A percentile compares a stretch with the other conserved stretches of the same genome.
Evolutionary conservation across 2,329 filamentous ascomycete species (phyloP).

Genomic region (Fusarium sp.): DNA sequence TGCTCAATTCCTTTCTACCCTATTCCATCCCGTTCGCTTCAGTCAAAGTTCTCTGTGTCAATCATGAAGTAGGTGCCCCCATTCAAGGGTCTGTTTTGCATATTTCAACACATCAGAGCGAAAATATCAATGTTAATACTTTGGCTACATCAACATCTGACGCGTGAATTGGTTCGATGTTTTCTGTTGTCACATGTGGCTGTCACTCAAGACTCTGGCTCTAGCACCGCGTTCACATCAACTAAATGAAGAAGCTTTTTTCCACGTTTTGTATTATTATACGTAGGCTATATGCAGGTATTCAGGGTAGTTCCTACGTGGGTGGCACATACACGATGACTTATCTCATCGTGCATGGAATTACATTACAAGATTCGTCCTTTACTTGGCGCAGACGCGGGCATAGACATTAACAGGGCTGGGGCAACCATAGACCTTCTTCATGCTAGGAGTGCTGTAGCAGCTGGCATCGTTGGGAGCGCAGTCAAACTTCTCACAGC

Average conservation of each 20-base stretch:
- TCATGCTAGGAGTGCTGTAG: slow-evolving; percentile 54
- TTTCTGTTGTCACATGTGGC: not conserved
- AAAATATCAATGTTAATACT: not conserved
- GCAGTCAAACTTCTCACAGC: slow-evolving; percentile 56
- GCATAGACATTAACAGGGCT: slow-evolving; percentile 53
- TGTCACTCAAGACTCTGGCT: not conserved
- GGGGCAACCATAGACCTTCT: slow-evolving; percentile 57
- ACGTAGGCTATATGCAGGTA: not conserved
- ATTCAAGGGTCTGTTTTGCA: not conserved
- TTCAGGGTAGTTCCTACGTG: not conserved
- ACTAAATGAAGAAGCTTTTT: not conserved
- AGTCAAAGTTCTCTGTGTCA: not conserved
- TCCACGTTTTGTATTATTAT: not conserved
- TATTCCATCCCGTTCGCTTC: not conserved
- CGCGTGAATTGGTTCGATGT: fast-evolving
- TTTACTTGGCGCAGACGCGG: slow-evolving; percentile 44
- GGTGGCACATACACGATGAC: not conserved
- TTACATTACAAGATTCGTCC: not conserved
- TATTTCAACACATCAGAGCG: not conserved
- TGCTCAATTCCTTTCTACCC: not conserved
- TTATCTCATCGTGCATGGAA: not conserved
- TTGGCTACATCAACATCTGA: not conserved
- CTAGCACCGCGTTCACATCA: not conserved
- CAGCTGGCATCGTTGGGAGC: slow-evolving; percentile 49
- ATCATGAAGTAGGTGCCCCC: not conserved